Evolutionary conservation across 148 eudicot species (phyloP), one percentile per base, ranked within the genome.

Genomic region (Mesembryanthemum crystallinum): DNA sequence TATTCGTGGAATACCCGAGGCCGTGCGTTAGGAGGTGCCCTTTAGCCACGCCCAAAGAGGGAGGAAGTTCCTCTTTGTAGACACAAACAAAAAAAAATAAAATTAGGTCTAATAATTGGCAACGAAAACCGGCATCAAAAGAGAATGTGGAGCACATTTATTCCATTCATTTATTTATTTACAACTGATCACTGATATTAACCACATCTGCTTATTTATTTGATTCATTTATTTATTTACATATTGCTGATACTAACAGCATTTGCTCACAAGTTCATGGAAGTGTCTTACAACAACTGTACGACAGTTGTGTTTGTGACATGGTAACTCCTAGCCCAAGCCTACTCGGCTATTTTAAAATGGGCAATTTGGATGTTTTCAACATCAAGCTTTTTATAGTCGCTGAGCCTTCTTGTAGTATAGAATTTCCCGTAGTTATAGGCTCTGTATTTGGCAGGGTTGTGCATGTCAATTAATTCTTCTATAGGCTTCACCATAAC

Each of bases 381-480:
- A 29, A 82, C 87, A 39, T 79, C 42, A 29, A 88, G 94, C 82
- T 90, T 88, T 88, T 84, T 86, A 77, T 84, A 89, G 80, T 89
- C 84, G 49, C 88, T 84, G 51, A 52, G 80, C 73, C 78, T 89
- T 75, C 87, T 70, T 8, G 84, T 73, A 0, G 86, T 66, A 23
- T 79, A 76, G 76, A 83, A 90, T 65, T 81, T 84, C 20, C 95
- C 95, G 72, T 76, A 88, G 66, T 87, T 88, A 67, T 87, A 88
- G 0, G 74, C 80, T 45, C 66, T 79, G 78, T 90, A 90, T 42
- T 78, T 90, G 25, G 87, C 78, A 23, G 84, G 85, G 51, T 78
- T 82, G 10, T 85, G 79, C 29, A 85, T 70, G 15, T 77, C 29
- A 52, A 74, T 64, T 62, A 90, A 78, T 84, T 88, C 89, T 39